These are phyloP conservation scores for Ruellia speciosa DNA, from an alignment of 305 asterid species.

Conservation along the genomic window DNA sequence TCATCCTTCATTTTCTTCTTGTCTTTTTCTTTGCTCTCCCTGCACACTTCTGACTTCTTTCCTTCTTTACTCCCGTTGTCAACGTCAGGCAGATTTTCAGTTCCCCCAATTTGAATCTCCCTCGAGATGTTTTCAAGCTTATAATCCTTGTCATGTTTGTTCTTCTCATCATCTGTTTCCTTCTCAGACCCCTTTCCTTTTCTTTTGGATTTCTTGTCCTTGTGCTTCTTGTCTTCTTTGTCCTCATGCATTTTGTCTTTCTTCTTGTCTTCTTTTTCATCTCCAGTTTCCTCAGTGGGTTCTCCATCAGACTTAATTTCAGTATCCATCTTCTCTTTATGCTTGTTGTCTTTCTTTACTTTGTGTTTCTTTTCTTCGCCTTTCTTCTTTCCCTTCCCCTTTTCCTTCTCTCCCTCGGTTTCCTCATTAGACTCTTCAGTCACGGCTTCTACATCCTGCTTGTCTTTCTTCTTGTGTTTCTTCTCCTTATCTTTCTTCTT, in stretches of 20 bases:
- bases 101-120: slow-evolving; percentile 32
- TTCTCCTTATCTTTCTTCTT: slow-evolving; percentile 22
- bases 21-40: slow-evolving; percentile 30
- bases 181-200: slow-evolving; percentile 5
- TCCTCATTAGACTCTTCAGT: slow-evolving; percentile 14
- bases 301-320: slow-evolving; percentile 21
- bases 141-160: slow-evolving; percentile 11
- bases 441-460: slow-evolving; percentile 1
- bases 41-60: slow-evolving; percentile 19
- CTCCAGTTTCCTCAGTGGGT: slow-evolving; percentile 8
- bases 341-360: slow-evolving; percentile 16
- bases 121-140: slow-evolving; percentile 21
- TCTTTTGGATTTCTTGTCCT: slow-evolving; percentile 15
- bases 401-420: slow-evolving; percentile 15
- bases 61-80: slow-evolving; percentile 22
- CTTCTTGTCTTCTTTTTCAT: slow-evolving; percentile 16
- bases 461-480: slow-evolving; percentile 17
- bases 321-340: slow-evolving; percentile 7
- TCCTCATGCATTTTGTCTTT: slow-evolving; percentile 14
- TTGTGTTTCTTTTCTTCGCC: slow-evolving; percentile 18
- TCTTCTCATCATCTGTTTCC: slow-evolving; percentile 20
- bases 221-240: slow-evolving; percentile 16
- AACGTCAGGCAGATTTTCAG: slow-evolving; percentile 13
- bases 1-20: slow-evolving; percentile 36
- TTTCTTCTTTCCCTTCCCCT: slow-evolving; percentile 16